These are phyloP conservation scores for Chalciporus sp. DNA, from an alignment of 1,284 basidiomycete species.

Conservation along the genomic window DNA sequence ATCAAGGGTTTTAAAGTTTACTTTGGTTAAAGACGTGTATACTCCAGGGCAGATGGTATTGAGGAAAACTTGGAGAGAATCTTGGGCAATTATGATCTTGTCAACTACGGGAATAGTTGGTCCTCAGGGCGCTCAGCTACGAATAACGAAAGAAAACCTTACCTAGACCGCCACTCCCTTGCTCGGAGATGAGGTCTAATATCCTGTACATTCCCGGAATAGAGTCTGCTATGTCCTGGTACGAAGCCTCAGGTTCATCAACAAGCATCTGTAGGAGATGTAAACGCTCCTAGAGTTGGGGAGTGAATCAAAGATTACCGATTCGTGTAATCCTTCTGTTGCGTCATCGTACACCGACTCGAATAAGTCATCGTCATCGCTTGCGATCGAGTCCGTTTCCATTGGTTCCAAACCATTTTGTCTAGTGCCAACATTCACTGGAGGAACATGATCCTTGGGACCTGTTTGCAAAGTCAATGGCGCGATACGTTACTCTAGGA, in stretches of 20 bases:
- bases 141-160: constrained; percentile 8
- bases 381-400: neutral
- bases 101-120: constrained; percentile 41
- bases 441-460: neutral
- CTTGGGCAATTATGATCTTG: constrained; percentile 60
- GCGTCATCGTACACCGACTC: neutral
- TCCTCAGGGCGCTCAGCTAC: too few species aligned
- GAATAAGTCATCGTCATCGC: neutral
- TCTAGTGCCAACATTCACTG: neutral
- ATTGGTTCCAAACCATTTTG: neutral
- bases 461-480: neutral
- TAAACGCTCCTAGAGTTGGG: neutral
- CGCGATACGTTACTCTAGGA: neutral
- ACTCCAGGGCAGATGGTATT: constrained; percentile 48
- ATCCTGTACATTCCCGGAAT: constrained; percentile 51
- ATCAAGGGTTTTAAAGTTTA: constrained; percentile 55
- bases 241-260: neutral
- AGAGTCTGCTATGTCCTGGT: constrained; percentile 26
- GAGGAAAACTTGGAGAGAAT: constrained; percentile 45
- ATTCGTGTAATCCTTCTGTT: neutral
- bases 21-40: constrained; percentile 49
- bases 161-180: constrained; percentile 54
- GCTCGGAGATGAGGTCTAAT: constrained; percentile 53
- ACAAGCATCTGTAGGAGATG: neutral
- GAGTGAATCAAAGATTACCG: neutral